Base-by-base conservation (phyloP, 371 early-diverging fungal species). In the Mortierella sp. region DNA sequence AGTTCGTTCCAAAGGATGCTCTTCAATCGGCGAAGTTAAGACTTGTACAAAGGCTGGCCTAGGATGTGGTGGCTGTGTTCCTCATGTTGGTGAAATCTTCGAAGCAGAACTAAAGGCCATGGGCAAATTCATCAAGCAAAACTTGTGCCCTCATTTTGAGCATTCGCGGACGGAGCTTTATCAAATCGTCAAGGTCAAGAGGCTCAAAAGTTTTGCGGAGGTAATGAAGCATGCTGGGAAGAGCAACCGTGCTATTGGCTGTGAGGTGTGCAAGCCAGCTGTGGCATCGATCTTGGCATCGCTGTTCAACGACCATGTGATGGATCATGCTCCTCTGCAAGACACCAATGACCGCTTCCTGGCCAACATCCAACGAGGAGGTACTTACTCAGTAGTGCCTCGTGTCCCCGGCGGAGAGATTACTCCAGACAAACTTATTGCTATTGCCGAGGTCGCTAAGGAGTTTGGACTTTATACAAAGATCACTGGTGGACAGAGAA, bases 261-360 rank as follows among this genome's bases (percentile, higher is more conserved):
- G 87, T 60, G 87, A 88, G 64, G 79, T 87, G 30, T 90, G 90
- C 75, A 90, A 90, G 48, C 90, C 90, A 14, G 82, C 84, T 31
- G 75, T 85, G 54, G 89, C 83, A 9, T 88, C 88, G n/a, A 87
- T 90, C 58, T 51, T 90, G n/a, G 87, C 90, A n/a, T 80, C 84
- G 28, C 69, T 90, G 15, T 88, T 79, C 71, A 90, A 90, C 56
- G 89, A 89, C 42, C 88, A 87, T 52, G 81, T 90, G 24, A 60
- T 90, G 60, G 83, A 86, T 49, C 81, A 80, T 39, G 78, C 79
- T 19, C 69, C 83, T 6, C 67, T 89, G 27, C 90, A 90, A 72
- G 90, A 90, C 68, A 90, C 90, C 12, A 90, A 90, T 64, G 90
- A 90, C 64, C 82, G 87, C n/a, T 90, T 83, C 70, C 64, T 90